phyloP scores from a whole-genome alignment of 2,329 filamentous ascomycete species.

The Saccharata proteae region DNA sequence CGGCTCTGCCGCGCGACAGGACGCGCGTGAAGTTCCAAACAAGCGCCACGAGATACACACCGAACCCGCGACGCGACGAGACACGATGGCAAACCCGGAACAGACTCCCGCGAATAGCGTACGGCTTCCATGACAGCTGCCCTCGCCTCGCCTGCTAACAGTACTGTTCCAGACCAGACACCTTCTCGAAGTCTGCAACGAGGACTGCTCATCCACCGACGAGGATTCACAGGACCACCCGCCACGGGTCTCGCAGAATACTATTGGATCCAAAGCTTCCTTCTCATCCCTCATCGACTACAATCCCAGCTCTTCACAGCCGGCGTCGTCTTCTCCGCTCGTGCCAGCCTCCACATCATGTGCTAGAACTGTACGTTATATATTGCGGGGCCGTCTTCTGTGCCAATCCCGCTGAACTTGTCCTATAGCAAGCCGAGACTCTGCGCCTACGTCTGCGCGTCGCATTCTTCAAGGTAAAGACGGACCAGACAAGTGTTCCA shows the following conservation, averaged over 20 bases:
- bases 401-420: neutral
- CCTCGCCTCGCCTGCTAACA: conserved; percentile 1
- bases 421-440: conserved; percentile 47
- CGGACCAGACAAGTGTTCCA: conserved; percentile 56
- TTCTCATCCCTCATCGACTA: conserved; percentile 39
- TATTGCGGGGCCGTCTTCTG: neutral
- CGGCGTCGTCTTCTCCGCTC: conserved; percentile 6
- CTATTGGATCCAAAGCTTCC: conserved; percentile 23
- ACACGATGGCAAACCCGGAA: neutral
- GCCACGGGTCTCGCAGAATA: conserved; percentile 15
- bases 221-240: conserved; percentile 20
- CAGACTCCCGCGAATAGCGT: neutral
- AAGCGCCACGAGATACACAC: neutral
- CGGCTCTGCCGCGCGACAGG: conserved; percentile 12
- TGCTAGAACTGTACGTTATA: conserved; percentile 3
- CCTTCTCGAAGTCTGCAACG: conserved; percentile 13
- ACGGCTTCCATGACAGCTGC: neutral
- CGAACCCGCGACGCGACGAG: neutral
- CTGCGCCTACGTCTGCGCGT: conserved; percentile 57
- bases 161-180: conserved; percentile 3
- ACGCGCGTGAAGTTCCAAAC: conserved; percentile 9
- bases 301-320: conserved; percentile 21
- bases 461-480: conserved; percentile 63
- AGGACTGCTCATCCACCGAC: conserved; percentile 20
- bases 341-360: conserved; percentile 1